Base-by-base conservation (phyloP, 768 basidiomycete genomes). In the Albatrellus ellisii region DNA sequence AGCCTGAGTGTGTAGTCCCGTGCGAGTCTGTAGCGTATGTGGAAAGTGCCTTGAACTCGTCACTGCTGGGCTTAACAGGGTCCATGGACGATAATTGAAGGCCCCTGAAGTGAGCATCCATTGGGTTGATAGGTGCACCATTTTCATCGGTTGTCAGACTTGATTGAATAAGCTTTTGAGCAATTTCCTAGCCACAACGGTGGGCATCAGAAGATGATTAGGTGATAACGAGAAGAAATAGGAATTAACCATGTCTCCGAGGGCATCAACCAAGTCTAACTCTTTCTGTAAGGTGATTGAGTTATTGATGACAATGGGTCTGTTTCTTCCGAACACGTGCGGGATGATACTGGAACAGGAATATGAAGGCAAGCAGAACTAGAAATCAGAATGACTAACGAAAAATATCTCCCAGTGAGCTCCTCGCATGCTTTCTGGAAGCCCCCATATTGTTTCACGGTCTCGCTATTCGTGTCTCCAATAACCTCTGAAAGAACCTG, bases 261-360 rank as follows among this genome's bases (percentile, higher is more conserved):
- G 66, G 15, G 75, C 72, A 46, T 77, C 76, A 12, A 77, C 73
- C 17, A 76, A 66, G n/a, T 74, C 72, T 31, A 77, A 64, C 61
- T 77, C 74, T 68, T 52, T 65, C 51, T 75, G 71, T 46, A 79
- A 54, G 9, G 56, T 36, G 0, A 18, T 46, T 36, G 58, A 41
- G 36, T 49, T 57, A 42, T 59, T 56, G 53, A 79, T 77, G 24
- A 66, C 54, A 6, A 49, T 57, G 1, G 74, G 75, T 34, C 68
- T 55, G 18, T 53, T 58, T 26, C 72, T 60, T 17, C 75, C 75
- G 47, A 77, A 77, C n/a, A 62, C 69, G 54, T 77, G 76, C 1
- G 76, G 76, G 36, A 79, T 77, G 44, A 77, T 68, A 0, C 75
- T 73, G 46, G 6, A 33, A 10, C 26, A 1, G 33, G 24, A 26